phyloP scores from a whole-genome alignment of 306 rosid species.

The Dryas drummondii region DNA sequence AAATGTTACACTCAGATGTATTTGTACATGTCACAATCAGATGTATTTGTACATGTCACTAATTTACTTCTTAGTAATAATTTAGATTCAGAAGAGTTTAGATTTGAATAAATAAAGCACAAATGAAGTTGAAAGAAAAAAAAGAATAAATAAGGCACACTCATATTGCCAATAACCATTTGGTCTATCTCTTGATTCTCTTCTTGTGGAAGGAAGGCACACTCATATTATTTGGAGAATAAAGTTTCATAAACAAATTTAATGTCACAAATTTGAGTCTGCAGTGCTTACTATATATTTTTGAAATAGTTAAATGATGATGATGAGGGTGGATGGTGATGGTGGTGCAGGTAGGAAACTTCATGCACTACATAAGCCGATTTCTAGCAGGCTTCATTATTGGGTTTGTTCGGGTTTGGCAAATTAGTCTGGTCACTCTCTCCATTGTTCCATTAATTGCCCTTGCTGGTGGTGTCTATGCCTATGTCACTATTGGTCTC shows the following conservation, averaged over 20 bases:
- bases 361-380: slow-evolving; percentile 89
- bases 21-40: too few relatives aligned
- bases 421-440: slow-evolving; percentile 83
- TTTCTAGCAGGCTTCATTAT: slow-evolving; percentile 70
- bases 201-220: too few relatives aligned
- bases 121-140: too few relatives aligned
- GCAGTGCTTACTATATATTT: not conserved
- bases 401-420: slow-evolving; percentile 94
- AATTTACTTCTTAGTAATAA: too few relatives aligned
- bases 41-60: too few relatives aligned
- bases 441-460: slow-evolving; percentile 93
- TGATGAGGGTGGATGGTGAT: not conserved
- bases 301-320: not conserved
- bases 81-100: too few relatives aligned
- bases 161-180: too few relatives aligned
- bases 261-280: not conserved
- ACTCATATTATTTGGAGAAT: too few relatives aligned
- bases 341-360: slow-evolving; percentile 75
- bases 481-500: slow-evolving; percentile 78
- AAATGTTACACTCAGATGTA: too few relatives aligned
- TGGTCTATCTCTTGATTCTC: too few relatives aligned
- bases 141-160: too few relatives aligned
- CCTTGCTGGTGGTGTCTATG: slow-evolving; percentile 90
- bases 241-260: not conserved
- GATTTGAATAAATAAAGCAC: too few relatives aligned